Evolutionary conservation across 345 rosid species (phyloP).

Genomic region (Ailanthus altissimus): DNA sequence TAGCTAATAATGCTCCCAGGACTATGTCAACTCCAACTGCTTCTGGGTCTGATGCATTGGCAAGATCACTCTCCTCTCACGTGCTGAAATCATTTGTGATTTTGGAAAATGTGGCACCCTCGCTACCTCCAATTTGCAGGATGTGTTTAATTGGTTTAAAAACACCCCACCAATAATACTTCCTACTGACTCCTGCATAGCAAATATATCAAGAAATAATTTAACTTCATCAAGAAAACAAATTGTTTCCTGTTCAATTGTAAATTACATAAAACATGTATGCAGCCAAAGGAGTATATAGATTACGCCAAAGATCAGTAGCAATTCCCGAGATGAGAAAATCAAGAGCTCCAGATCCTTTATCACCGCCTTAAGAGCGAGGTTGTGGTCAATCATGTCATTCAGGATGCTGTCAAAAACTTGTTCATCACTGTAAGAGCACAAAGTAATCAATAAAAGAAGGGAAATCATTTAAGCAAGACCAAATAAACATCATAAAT

Average conservation of each 20-base stretch:
- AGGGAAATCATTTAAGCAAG: not conserved
- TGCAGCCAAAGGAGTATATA: not conserved
- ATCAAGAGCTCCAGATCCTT: slow-evolving; percentile 23
- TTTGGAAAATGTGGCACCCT: not conserved
- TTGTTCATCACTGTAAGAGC: slow-evolving; percentile 29
- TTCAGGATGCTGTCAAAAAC: slow-evolving; percentile 19
- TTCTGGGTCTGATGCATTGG: rapidly evolving
- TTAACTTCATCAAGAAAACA: not conserved
- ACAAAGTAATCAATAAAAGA: not conserved
- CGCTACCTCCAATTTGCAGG: not conserved
- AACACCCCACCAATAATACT: slow-evolving; percentile 28
- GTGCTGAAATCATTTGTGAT: not conserved
- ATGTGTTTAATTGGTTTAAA: not conserved
- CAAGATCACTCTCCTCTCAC: not conserved
- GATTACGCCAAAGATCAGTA: slow-evolving; percentile 26
- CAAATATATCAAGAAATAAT: not conserved
- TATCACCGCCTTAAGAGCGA: slow-evolving; percentile 22
- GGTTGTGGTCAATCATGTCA: slow-evolving; percentile 23
- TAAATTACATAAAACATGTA: not conserved
- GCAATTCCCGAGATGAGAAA: slow-evolving; percentile 26
- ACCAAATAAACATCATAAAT: not conserved
- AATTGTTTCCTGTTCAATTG: not conserved
- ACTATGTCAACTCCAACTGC: not conserved
- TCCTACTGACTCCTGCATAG: slow-evolving; percentile 22
- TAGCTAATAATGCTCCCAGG: not conserved